Base-by-base conservation (phyloP, 306 rosid genomes). In the Cyclanthera cordifolia region DNA sequence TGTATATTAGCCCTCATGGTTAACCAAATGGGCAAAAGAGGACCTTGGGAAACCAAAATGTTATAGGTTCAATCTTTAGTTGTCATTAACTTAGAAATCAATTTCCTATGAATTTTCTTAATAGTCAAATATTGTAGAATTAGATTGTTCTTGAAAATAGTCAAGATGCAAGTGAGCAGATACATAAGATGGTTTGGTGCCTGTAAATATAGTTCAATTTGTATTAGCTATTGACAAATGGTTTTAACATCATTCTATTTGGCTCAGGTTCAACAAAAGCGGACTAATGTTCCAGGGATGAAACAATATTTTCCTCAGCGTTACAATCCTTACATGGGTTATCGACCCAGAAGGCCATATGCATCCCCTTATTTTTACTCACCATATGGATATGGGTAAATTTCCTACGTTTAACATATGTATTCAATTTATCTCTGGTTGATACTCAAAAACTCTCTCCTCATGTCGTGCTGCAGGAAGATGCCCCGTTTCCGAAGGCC, bases 271-370 rank as follows among this genome's bases (percentile, higher is more conserved):
- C 69, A 84, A 80, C 91, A 95, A 0, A 93, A 93, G 84, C 85
- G 98, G 78, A 93, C 96, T 21, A 93, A 93, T 74, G 91, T 89
- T 63, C 98, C 98, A 32, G 96, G 96, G 73, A 89, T 93, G 98
- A 93, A 93, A 78, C 98, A 89, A 71, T 85, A 74, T 70, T 86
- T 89, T 5, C 84, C 88, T 13, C 84, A 96, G 69, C 95, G 98
- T 37, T 84, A 73, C 78, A 87, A 57, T 79, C 88, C 98, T 48
- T 83, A 89, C 81, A 72, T 53, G 84, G 90, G 87, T 0, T 83
- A 75, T 76, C 91, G 94, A 64, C 70, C 76, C 67, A 84, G 96
- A 86, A 85, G 96, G 86, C 87, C 99, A 32, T 87, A 89, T 73
- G 74, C 85, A 25, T 80, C 99, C 28, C 91, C 98, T 17, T 85